These are phyloP conservation scores for Septoria petroselini DNA, from an alignment of 2,329 filamentous ascomycete species.

Conservation along the genomic window DNA sequence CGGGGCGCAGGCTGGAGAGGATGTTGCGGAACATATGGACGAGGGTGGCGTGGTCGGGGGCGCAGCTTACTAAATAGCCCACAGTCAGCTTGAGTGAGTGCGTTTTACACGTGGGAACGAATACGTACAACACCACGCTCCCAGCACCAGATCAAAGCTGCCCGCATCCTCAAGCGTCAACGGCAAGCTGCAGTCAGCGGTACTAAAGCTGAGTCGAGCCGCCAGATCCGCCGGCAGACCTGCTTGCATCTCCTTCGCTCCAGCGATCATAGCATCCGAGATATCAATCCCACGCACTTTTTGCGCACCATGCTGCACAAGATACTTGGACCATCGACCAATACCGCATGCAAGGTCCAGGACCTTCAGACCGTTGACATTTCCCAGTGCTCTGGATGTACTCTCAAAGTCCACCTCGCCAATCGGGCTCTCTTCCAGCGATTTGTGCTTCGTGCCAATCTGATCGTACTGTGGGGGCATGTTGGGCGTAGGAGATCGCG, in stretches of 20 bases:
- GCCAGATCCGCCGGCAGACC: background rate
- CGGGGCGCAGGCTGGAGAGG: constrained; percentile 2
- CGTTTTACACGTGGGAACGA: no score
- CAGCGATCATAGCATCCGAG: constrained; percentile 6
- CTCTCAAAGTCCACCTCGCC: constrained; percentile 4
- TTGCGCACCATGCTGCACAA: constrained; percentile 18
- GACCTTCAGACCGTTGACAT: constrained; percentile 17
- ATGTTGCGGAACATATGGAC: constrained; percentile 16
- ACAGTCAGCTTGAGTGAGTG: no score
- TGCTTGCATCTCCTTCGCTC: constrained; percentile 6
- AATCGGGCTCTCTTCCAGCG: constrained; percentile 8
- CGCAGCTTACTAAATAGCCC: constrained; percentile 3
- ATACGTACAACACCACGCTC: constrained; percentile 11
- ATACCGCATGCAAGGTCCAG: constrained; percentile 23
- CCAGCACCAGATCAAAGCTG: constrained; percentile 11
- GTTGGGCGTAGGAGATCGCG: background rate
- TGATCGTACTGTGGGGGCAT: constrained; percentile 17
- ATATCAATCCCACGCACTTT: constrained; percentile 15
- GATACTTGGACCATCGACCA: constrained; percentile 12
- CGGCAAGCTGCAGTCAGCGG: constrained; percentile 1
- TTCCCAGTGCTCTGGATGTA: constrained; percentile 5
- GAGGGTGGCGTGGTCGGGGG: background rate
- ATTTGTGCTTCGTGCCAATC: constrained; percentile 10
- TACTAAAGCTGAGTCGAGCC: background rate
- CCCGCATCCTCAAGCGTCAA: background rate